Evolutionary conservation across 2,329 filamentous ascomycete species (phyloP).

Genomic region (Aspergillus luchuensis): DNA sequence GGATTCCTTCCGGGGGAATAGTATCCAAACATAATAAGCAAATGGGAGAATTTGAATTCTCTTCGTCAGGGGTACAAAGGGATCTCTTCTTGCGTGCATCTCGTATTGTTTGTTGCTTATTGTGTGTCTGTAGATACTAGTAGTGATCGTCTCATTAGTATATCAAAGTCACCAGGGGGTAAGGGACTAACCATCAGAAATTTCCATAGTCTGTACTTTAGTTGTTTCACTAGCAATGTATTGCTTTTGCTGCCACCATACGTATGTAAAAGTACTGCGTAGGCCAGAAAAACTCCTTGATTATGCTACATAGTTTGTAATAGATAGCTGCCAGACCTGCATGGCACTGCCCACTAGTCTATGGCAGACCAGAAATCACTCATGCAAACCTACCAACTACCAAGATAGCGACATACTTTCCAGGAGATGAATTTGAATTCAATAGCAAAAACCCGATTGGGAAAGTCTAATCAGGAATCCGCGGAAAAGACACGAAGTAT

Average conservation of each 20-base stretch:
- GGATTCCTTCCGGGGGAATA: not conserved
- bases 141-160: not conserved
- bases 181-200: not conserved
- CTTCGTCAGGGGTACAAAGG: not conserved
- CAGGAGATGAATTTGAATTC: too few relatives aligned
- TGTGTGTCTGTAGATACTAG: not conserved
- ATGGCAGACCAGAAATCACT: too few relatives aligned
- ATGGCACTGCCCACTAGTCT: not conserved
- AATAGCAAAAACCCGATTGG: not conserved
- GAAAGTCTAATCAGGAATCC: not conserved
- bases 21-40: not conserved
- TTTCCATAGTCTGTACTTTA: not conserved
- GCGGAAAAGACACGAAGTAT: not conserved
- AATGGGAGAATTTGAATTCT: not conserved
- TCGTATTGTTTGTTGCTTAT: not conserved
- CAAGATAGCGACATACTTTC: not conserved
- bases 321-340: not conserved
- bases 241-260: not conserved
- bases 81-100: not conserved
- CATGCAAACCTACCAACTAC: not conserved
- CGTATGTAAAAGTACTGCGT: not conserved
- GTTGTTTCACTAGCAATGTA: not conserved
- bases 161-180: not conserved
- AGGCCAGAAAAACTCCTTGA: too few relatives aligned
- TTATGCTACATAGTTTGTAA: not conserved